Base-by-base conservation (phyloP, 2,329 filamentous ascomycete species). In the Xylariales sp. region DNA sequence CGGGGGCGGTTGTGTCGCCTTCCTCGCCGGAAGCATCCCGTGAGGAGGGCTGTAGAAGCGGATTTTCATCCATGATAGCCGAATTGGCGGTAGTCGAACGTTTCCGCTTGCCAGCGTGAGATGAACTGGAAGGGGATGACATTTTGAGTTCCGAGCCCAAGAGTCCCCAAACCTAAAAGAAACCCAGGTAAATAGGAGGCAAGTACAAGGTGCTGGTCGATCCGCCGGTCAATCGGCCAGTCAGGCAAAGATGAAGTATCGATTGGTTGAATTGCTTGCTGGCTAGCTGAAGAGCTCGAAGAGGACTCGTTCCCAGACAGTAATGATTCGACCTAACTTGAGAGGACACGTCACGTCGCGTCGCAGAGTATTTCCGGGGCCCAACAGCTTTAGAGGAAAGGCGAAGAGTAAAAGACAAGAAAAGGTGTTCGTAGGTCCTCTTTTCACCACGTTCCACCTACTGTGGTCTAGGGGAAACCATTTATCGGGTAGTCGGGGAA, bases 1-100 rank as follows among this genome's bases (percentile, higher is more conserved):
- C 87, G 69, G 86, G 86, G 60, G 91, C 87, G 16, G 90, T 90
- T 72, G 93, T 92, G 75, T 91, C 90, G 75, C 88, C 90, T 78
- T 95, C 93, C 81, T 97, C 93, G 71, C 86, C 92, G 16, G 93
- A 95, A 68, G 92, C 92, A 82, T 97, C 93, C 77, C 92, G 89
- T 43, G 93, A 94, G 18, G 92, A 93, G 43, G 91, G 86, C 78
- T 90, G 88, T 72, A 90, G 85, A 57, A 89, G 77, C 68, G 80
- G 84, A 76, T 91, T 87, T 62, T 88, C 85, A 65, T 86, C 82
- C 73, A 80, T 80, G 69, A 85, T 82, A 70, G 83, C 80, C 59
- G 82, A 79, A 68, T 80, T 84, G 72, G 84, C 80, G 69, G 85
- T 86, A 67, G 83, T 83, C 64, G 86, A 87, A 79, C 94, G 90